These are phyloP conservation scores for Microthlaspi erraticum DNA, from an alignment of 345 rosid species.

Conservation along the genomic window DNA sequence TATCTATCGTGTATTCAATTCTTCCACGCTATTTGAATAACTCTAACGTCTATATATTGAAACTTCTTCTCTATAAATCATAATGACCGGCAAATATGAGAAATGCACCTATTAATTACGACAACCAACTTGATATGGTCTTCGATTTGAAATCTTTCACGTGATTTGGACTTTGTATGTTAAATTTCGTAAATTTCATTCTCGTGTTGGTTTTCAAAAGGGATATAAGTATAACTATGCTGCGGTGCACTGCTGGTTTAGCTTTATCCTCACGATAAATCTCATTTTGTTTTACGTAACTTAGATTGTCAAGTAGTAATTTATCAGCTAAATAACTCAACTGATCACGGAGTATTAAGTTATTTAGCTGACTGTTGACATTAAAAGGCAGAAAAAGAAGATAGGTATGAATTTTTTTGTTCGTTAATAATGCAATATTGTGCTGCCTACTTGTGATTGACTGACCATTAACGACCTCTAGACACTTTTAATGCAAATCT, in stretches of 20 bases:
- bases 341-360: no score
- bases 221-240: conserved; percentile 3
- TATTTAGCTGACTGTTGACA: conserved; percentile 2
- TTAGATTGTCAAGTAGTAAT: neutral
- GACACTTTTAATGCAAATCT: neutral
- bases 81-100: conserved; percentile 22
- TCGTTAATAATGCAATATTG: neutral
- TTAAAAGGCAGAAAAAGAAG: neutral
- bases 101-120: conserved; percentile 22
- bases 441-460: neutral
- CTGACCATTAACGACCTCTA: neutral
- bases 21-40: conserved; percentile 13
- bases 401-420: neutral
- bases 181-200: neutral
- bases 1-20: neutral
- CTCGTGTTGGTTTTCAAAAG: conserved; percentile 22
- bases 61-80: conserved; percentile 11
- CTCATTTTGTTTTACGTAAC: neutral
- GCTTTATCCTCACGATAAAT: neutral
- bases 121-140: conserved; percentile 23
- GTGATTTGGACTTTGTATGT: conserved; percentile 25
- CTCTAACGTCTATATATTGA: conserved; percentile 9
- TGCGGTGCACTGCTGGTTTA: conserved; percentile 16
- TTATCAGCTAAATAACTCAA: no score
- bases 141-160: conserved; percentile 34